Conservation (phyloP, 2,329 filamentous ascomycete genomes). For the Penicillium psychrosexuale region DNA sequence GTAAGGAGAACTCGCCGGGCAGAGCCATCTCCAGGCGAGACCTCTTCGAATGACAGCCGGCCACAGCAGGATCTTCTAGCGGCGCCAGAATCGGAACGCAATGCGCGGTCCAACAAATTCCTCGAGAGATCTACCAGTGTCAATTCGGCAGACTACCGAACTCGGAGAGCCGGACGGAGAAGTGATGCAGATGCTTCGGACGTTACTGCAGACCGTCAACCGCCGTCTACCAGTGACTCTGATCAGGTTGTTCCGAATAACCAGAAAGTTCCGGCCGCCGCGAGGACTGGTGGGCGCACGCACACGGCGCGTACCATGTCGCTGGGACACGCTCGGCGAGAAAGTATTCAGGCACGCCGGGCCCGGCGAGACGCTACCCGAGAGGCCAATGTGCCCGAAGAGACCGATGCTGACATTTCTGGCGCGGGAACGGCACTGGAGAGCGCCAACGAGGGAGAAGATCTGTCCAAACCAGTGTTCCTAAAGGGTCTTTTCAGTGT, state of each 20-base stretch:
- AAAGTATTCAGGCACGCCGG: slow-evolving; percentile 87
- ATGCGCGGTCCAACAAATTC: slow-evolving; percentile 62
- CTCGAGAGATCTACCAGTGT: slow-evolving; percentile 87
- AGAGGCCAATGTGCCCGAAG: slow-evolving; percentile 80
- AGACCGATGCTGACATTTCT: slow-evolving; percentile 77
- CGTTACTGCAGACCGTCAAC: slow-evolving; percentile 57
- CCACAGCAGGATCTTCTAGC: slow-evolving; percentile 74
- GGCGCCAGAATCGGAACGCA: slow-evolving; percentile 63
- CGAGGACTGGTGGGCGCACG: slow-evolving; percentile 53
- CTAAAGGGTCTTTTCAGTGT: slow-evolving; percentile 97
- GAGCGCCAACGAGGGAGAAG: slow-evolving; percentile 59
- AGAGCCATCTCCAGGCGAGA: slow-evolving; percentile 52
- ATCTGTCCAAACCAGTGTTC: slow-evolving; percentile 83
- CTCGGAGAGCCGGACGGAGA: slow-evolving; percentile 56
- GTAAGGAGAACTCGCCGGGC: slow-evolving; percentile 62
- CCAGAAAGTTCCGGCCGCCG: slow-evolving; percentile 45
- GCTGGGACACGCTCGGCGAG: slow-evolving; percentile 79
- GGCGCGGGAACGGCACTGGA: slow-evolving; percentile 52
- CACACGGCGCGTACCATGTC: slow-evolving; percentile 77
- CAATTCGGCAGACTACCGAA: slow-evolving; percentile 77
- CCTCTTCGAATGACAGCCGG: slow-evolving; percentile 59
- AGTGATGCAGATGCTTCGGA: slow-evolving; percentile 54
- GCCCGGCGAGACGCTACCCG: slow-evolving; percentile 68
- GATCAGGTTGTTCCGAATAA: slow-evolving; percentile 63
- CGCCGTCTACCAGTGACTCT: slow-evolving; percentile 72